A percentile compares a stretch with the other conserved stretches of the same genome.
Evolutionary conservation across 2,329 filamentous ascomycete species (phyloP).

Genomic region (Colletotrichum cereale): DNA sequence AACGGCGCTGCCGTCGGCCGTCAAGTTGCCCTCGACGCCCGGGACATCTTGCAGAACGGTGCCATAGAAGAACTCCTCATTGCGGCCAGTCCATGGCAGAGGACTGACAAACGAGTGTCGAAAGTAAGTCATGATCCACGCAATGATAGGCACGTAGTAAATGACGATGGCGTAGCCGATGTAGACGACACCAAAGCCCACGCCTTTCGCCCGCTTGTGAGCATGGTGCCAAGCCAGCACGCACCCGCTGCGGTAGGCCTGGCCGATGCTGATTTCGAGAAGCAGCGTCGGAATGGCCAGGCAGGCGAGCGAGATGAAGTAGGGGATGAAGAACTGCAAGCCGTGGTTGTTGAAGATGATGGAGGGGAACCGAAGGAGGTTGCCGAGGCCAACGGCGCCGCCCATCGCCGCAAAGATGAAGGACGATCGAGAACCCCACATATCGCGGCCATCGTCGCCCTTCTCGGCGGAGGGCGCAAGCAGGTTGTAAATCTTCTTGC

Average conservation of each 20-base stretch:
- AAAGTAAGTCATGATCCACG: constrained; percentile 70
- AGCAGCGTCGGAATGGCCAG: constrained; percentile 66
- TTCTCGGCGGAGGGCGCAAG: constrained; percentile 44
- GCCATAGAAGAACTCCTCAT: constrained; percentile 54
- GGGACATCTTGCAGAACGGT: constrained; percentile 40
- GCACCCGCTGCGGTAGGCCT: constrained; percentile 65
- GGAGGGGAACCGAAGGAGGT: constrained; percentile 67
- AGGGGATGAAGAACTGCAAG: constrained; percentile 69
- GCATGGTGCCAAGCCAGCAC: constrained; percentile 64
- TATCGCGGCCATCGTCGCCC: constrained; percentile 51
- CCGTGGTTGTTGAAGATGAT: constrained; percentile 69
- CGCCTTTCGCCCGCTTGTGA: constrained; percentile 62
- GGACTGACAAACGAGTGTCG: constrained; percentile 64
- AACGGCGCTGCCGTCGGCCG: constrained; percentile 50
- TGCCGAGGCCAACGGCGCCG: constrained; percentile 66
- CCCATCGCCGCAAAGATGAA: constrained; percentile 65
- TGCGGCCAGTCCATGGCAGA: constrained; percentile 61
- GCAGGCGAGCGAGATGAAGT: constrained; percentile 62
- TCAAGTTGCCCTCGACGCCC: constrained; percentile 48
- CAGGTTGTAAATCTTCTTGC: constrained; percentile 37
- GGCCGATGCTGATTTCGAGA: constrained; percentile 75
- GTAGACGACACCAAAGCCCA: constrained; percentile 63
- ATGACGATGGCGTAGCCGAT: constrained; percentile 63
- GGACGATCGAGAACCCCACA: constrained; percentile 60
- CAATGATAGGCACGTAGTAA: constrained; percentile 67